phyloP scores from a whole-genome alignment of 257 asterid genomes.

The Solanum commersonii region DNA sequence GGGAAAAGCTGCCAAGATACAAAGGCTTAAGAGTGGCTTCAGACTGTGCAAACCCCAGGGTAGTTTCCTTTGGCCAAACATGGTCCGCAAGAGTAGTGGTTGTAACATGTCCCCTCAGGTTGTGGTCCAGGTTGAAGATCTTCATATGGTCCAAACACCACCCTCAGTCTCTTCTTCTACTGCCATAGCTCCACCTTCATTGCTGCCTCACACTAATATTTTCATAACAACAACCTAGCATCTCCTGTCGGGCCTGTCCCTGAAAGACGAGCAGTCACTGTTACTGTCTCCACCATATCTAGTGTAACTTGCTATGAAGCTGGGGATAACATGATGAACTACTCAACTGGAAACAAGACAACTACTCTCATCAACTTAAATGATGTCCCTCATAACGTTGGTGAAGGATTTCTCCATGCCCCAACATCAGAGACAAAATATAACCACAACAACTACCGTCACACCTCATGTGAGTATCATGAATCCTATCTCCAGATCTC shows the following conservation, averaged over 20 bases:
- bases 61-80: constrained; percentile 50
- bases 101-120: constrained; percentile 20
- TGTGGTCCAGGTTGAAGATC: constrained; percentile 57
- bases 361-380: constrained; percentile 7
- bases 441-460: neutral
- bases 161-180: constrained; percentile 81
- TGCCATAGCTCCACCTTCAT: constrained; percentile 31
- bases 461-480: too few species aligned
- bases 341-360: constrained; percentile 5
- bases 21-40: constrained; percentile 3
- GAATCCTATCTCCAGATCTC: too few species aligned
- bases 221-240: neutral
- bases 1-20: constrained; percentile 75
- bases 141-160: constrained; percentile 59
- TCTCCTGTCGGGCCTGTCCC: too few species aligned
- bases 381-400: neutral
- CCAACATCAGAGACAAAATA: constrained; percentile 3
- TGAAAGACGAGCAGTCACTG: too few species aligned
- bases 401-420: neutral
- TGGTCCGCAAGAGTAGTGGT: constrained; percentile 32
- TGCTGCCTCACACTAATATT: constrained; percentile 17
- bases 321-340: constrained; percentile 8
- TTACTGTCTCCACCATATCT: too few species aligned
- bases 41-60: too few species aligned
- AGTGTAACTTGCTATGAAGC: constrained; percentile 3